Evolutionary conservation across 2,329 filamentous ascomycete species (phyloP).

Genomic region (Fusarium sp.): DNA sequence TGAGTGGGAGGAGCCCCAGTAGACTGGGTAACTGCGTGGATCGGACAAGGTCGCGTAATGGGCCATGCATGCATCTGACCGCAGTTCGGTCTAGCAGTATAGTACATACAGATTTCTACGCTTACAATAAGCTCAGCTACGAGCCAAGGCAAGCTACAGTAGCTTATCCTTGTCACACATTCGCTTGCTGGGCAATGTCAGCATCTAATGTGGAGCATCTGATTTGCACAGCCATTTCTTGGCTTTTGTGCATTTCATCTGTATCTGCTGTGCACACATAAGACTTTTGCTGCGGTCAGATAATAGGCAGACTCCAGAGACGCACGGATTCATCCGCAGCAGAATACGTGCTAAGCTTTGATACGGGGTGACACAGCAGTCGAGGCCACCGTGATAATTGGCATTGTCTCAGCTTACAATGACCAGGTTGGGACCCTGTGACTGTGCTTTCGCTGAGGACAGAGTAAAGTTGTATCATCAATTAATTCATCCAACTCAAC

Average conservation of each 20-base stretch:
- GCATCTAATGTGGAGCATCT: neutral
- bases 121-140: conserved; percentile 9
- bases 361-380: conserved; percentile 30
- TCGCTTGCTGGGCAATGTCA: neutral
- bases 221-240: neutral
- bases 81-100: neutral
- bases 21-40: conserved; percentile 2
- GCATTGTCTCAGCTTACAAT: neutral
- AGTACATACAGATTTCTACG: neutral
- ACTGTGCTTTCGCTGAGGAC: too few species aligned
- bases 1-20: neutral
- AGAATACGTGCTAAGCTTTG: neutral
- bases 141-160: neutral
- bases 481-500: neutral
- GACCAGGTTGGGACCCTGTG: too few species aligned
- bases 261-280: neutral
- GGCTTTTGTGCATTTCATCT: neutral
- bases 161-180: neutral
- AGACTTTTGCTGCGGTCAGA: conserved; percentile 16
- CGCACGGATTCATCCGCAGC: neutral
- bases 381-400: neutral
- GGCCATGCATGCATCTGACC: conserved; percentile 17
- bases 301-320: too few species aligned
- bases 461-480: too few species aligned
- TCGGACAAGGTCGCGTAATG: conserved; percentile 7